Base-by-base conservation (phyloP, 495 filamentous ascomycete genomes). In the Paragyromitra xinjiangensis region DNA sequence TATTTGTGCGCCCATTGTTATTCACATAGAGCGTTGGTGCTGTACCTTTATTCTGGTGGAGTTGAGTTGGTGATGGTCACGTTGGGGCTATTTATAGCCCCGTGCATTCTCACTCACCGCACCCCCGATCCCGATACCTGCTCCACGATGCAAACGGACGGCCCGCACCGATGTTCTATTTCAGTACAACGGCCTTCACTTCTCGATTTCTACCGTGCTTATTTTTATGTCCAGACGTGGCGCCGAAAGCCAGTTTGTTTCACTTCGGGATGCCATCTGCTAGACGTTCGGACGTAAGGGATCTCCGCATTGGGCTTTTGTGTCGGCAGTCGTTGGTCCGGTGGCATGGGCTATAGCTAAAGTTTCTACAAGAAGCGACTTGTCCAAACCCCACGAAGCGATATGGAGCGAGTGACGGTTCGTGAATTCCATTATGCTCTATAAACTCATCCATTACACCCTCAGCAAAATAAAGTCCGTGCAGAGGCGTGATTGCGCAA, bases 41-140 rank as follows among this genome's bases (percentile, higher is more conserved):
- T 61, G 34, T 39, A 37, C 14, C 14, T 39, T 22, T 44, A 16
- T 64, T 64, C 39, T 61, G 58, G 50, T 58, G 26, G 26, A 29
- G 26, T 58, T 58, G 53, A 24, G 55, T 58, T 12, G 55, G 55
- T 39, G 39, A n/a, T 39, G 59, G 61, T 63, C 37, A 63, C 16
- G 61, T 63, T 64, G 61, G 61, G 39, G 37, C 11, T 64, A 64
- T 64, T 64, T 64, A 64, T 44, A 61, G 34, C 26, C 24, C 53
- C 22, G 24, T 14, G 12, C 53, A 61, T 22, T 22, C 19, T 0
- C 19, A 0, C 19, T 22, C 19, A 22, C 19, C 19, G 19, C 56
- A 34, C 14, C 19, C 26, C 56, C 26, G 14, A 61, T 61, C 29
- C 24, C 26, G 55, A 59, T 34, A 29, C 1, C 26, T 59, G 29